Evolutionary conservation across 345 rosid species (phyloP).

Genomic region (Raphanus raphanistrum): DNA sequence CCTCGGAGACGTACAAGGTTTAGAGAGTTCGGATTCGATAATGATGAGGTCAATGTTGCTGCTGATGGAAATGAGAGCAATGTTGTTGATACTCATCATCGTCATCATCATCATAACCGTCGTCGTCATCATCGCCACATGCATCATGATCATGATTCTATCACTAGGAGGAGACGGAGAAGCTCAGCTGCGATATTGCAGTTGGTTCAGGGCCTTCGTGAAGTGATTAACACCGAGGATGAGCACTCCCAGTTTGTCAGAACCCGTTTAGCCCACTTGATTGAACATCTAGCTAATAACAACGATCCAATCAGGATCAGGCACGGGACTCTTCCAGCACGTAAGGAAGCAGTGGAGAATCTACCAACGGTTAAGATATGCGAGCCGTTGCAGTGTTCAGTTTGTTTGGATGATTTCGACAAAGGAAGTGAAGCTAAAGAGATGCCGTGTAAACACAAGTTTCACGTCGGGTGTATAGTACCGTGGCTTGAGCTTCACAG

Average conservation of each 20-base stretch:
- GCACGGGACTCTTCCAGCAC: conserved; percentile 77
- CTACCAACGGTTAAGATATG: conserved; percentile 57
- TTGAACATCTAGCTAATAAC: conserved; percentile 86
- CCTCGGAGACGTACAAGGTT: conserved; percentile 54
- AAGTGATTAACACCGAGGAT: conserved; percentile 60
- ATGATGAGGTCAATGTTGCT: conserved; percentile 41
- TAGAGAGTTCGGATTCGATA: conserved; percentile 58
- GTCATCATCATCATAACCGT: conserved; percentile 15
- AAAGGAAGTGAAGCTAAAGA: conserved; percentile 61
- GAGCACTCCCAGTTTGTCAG: conserved; percentile 58
- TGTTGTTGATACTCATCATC: conserved; percentile 28
- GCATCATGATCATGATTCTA: conserved; percentile 50
- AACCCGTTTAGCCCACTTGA: conserved; percentile 66
- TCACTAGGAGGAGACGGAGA: conserved; percentile 60
- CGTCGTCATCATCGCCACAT: conserved; percentile 23
- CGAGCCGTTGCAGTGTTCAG: conserved; percentile 48
- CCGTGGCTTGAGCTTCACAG: conserved; percentile 66
- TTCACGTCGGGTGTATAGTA: conserved; percentile 52
- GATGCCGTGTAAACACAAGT: conserved; percentile 65
- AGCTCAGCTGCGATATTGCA: conserved; percentile 67
- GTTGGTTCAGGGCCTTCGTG: conserved; percentile 70
- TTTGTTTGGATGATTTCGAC: conserved; percentile 46
- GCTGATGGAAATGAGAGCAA: conserved; percentile 50
- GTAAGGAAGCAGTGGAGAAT: conserved; percentile 70
- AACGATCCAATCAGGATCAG: conserved; percentile 66